Evolutionary conservation across 225 moss, liverwort and hornwort genomes (phyloP), one percentile per base, ranked within the genome.

Genomic region (Pseudoscleropodium purum): DNA sequence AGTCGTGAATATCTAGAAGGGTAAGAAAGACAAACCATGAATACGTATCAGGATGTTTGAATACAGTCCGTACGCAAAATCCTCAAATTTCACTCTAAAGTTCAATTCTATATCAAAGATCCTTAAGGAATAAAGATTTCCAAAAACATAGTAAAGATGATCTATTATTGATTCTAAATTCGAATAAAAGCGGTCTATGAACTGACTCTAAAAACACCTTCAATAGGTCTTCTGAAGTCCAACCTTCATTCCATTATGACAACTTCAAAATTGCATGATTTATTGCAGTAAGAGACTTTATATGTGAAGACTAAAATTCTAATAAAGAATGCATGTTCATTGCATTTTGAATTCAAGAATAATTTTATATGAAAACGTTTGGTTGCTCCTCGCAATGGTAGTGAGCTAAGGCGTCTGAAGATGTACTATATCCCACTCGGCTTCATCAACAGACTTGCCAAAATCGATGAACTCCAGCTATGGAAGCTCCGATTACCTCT

Each of bases 371-470:
- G 8, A 57, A 57, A 57, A 57, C 57, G 57, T 21, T 57, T 57
- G 57, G 57, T 20, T 57, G 57, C 20, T 57, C 57, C 57, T 56
- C 56, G 56, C 56, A 56, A 56, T 56, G 56, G 56, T 19, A 56
- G 56, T 56, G 56, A 56, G 19, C 56, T 56, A 19, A 7, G 56
- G 56, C 2, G 56, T 56, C 56, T 56, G 56, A 56, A 56, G 56
- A 19, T 19, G 7, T 56, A 19, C 56, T 56, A 56, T 7, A 56
- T 20, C 56, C 56, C 56, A 56, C 56, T 56, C 19, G 56, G 19
- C 56, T 56, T 99, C 99, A 84, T 56, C 56, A 56, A 56, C 19
- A 19, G 56, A 19, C 56, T 56, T 56, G 56, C 56, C 56, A 56
- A 7, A 56, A 19, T 56, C 56, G 19, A 56, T 19, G 56, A 19